Base-by-base conservation (phyloP, 2,329 filamentous ascomycete species). In the Penicillium rolfsii region DNA sequence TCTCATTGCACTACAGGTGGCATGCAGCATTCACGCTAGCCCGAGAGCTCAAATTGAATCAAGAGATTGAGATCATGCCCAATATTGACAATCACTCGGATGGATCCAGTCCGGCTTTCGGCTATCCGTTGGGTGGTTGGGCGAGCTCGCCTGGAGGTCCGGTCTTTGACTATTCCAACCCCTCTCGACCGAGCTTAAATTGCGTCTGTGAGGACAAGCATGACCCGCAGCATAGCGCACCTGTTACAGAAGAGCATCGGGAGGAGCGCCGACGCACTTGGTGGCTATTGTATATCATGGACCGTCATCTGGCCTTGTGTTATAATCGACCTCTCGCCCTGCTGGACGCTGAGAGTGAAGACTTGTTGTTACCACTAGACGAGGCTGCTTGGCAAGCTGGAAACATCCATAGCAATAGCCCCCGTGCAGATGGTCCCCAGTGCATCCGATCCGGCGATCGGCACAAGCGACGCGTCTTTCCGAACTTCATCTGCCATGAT, bases 271-370 rank as follows among this genome's bases (percentile, higher is more conserved):
- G 93, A 58, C 87, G 93, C 36, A 91, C 94, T 61, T 97, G 93
- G 93, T 97, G 93, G 93, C 84, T 97, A 8, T 82, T 95, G 53
- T 97, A 96, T 79, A 92, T 91, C 46, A 91, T 96, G 63, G 93
- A 97, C 76, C 87, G 93, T 41, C 93, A 97, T 77, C 81, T 97
- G 43, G 91, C 93, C 0, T 81, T 97, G 9, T 97, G 93, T 82
- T 97, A 96, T 78, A 97, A 97, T 74, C 86, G 91, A 50, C 93
- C 93, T 0, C 82, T 97, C 14, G 94, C 92, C 71, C 83, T 97
- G 41, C 86, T 96, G 50, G 94, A 97, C 72, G 86, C 91, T 48
- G 93, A 97, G 78, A 97, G 93, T 74, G 89, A 93, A 64, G 88
- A 88, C 30, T 83, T 97, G 52, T 79, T 91, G 60, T 90, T 93